phyloP scores from a whole-genome alignment of 371 early-diverging fungal genomes.

The Batrachochytrium dendrobatidis region DNA sequence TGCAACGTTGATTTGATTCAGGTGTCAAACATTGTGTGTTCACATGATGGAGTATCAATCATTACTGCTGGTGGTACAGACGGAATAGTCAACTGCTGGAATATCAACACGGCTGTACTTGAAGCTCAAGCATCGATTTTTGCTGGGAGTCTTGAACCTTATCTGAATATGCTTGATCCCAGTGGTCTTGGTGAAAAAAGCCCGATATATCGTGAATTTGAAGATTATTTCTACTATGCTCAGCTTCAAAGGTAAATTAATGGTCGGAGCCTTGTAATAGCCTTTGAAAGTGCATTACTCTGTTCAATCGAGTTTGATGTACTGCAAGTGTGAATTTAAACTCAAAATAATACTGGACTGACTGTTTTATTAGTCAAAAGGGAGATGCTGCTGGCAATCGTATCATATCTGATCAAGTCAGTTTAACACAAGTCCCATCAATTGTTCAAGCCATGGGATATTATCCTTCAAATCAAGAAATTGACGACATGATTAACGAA shows the following conservation, averaged over 20 bases:
- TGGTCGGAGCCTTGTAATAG: background rate
- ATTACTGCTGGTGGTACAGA: constrained; percentile 37
- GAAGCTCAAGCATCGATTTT: constrained; percentile 32
- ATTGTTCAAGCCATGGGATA: constrained; percentile 48
- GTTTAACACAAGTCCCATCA: constrained; percentile 28
- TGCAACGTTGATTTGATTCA: too few species aligned
- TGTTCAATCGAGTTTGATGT: background rate
- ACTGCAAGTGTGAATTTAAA: background rate
- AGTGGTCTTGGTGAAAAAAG: constrained; percentile 15
- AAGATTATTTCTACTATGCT: constrained; percentile 52
- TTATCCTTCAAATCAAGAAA: constrained; percentile 40
- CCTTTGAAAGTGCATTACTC: background rate
- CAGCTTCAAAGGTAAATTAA: constrained; percentile 36
- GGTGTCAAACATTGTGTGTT: constrained; percentile 24
- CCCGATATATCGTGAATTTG: constrained; percentile 40
- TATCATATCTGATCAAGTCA: constrained; percentile 26
- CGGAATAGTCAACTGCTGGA: constrained; percentile 42
- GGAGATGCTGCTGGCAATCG: constrained; percentile 32
- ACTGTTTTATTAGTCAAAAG: constrained; percentile 47
- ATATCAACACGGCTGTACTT: constrained; percentile 23
- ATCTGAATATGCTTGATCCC: constrained; percentile 39
- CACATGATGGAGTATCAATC: constrained; percentile 29
- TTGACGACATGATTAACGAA: constrained; percentile 44
- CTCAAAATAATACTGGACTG: background rate
- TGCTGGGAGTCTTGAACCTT: constrained; percentile 38